Conservation (phyloP, 306 rosid genomes). For the Phaseolus lunatus region DNA sequence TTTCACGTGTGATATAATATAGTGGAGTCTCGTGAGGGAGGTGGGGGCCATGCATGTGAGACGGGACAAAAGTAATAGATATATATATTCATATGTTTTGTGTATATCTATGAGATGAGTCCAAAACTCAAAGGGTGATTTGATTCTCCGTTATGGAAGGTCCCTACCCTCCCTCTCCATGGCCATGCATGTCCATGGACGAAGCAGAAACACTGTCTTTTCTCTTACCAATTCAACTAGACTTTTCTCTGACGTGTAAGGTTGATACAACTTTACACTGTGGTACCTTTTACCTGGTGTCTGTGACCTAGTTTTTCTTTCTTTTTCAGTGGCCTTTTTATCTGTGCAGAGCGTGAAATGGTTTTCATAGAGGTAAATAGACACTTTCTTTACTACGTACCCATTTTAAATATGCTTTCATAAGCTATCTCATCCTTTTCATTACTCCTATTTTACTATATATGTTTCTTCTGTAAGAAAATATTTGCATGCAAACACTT, state of each 20-base stretch:
- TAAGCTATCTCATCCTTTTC: too few relatives aligned
- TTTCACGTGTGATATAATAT: conserved; percentile 40
- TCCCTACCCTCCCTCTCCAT: conserved; percentile 37
- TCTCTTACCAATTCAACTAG: not conserved
- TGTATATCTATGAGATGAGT: conserved; percentile 25
- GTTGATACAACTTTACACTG: conserved; percentile 15
- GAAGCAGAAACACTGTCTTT: not conserved
- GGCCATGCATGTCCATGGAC: conserved; percentile 42
- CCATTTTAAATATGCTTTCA: not conserved
- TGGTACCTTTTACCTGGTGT: not conserved
- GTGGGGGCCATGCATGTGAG: conserved; percentile 68
- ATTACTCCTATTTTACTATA: too few relatives aligned
- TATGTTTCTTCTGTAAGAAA: not conserved
- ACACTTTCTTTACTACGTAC: not conserved
- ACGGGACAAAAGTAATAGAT: conserved; percentile 54
- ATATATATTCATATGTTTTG: not conserved
- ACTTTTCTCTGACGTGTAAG: conserved; percentile 31
- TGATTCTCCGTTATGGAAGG: conserved; percentile 46
- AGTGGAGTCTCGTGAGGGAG: conserved; percentile 47
- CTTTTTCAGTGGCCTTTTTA: conserved; percentile 13
- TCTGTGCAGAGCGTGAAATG: conserved; percentile 38
- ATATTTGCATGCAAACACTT: not conserved
- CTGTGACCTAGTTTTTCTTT: conserved; percentile 3
- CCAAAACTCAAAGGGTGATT: conserved; percentile 38
- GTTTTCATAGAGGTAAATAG: not conserved